Percentiles rank a stretch among this genome's conserved stretches.
phyloP scores from a whole-genome alignment of 495 filamentous ascomycete species.

The Sphaerosporella brunnea region DNA sequence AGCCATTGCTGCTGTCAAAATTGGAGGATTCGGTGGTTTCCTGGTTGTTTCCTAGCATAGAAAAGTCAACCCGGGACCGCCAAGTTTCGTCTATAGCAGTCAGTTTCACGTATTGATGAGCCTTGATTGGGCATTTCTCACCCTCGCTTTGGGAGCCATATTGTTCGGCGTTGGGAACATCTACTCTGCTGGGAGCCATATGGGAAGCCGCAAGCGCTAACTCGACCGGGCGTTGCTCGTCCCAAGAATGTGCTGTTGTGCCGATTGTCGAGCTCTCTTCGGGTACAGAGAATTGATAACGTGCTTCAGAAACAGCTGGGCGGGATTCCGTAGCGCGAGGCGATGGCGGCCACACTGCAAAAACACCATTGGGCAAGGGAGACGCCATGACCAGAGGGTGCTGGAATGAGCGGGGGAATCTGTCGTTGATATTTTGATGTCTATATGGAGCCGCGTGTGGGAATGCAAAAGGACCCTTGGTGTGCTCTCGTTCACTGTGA shows the following conservation, averaged over 20 bases:
- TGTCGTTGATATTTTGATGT: slow-evolving; percentile 16
- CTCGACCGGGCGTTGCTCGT: slow-evolving; percentile 12
- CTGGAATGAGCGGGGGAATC: slow-evolving; percentile 20
- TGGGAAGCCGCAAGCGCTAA: background rate
- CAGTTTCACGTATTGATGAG: slow-evolving; percentile 6
- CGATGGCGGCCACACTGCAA: slow-evolving; percentile 22
- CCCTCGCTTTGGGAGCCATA: background rate
- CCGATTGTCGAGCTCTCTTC: slow-evolving; percentile 28
- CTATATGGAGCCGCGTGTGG: slow-evolving; percentile 17
- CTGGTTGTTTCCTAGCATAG: background rate
- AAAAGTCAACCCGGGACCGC: slow-evolving; percentile 13
- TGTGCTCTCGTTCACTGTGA: slow-evolving; percentile 16
- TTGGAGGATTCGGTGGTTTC: slow-evolving; percentile 11
- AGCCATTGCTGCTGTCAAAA: slow-evolving; percentile 19
- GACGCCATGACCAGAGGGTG: slow-evolving; percentile 17
- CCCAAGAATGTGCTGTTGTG: slow-evolving; percentile 36
- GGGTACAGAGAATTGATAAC: slow-evolving; percentile 39
- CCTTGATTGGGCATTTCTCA: background rate
- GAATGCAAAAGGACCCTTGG: slow-evolving; percentile 16
- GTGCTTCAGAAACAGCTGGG: slow-evolving; percentile 39
- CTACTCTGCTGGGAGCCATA: background rate
- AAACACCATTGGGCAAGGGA: slow-evolving; percentile 15
- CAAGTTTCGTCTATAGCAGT: slow-evolving; percentile 16
- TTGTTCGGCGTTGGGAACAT: background rate
- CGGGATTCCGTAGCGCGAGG: slow-evolving; percentile 23